phyloP scores from a whole-genome alignment of 2,329 filamentous ascomycete species.

The Endothia cerciana region DNA sequence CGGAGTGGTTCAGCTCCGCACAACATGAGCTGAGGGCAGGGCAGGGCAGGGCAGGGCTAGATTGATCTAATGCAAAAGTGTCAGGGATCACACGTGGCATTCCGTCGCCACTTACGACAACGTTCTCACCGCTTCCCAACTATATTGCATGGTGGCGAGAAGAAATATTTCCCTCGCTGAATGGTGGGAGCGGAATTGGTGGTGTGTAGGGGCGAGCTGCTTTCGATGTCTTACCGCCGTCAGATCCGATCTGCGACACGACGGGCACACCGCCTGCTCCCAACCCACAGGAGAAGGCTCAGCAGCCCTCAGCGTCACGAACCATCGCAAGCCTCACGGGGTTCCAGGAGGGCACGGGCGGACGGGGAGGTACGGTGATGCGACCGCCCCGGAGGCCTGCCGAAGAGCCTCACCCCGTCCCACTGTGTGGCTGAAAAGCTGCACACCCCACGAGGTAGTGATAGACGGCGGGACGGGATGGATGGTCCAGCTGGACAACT shows the following conservation, averaged over 20 bases:
- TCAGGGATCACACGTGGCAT: conserved; percentile 16
- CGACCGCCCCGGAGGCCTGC: conserved; percentile 27
- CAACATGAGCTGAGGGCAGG: conserved; percentile 23
- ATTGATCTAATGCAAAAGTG: conserved; percentile 17
- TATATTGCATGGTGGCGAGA: conserved; percentile 12
- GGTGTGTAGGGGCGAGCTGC: conserved; percentile 5
- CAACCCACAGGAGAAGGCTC: background rate
- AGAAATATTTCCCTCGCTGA: background rate
- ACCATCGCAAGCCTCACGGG: conserved; percentile 10
- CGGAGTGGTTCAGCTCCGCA: conserved; percentile 18
- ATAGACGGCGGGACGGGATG: conserved; percentile 2
- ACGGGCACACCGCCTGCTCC: background rate
- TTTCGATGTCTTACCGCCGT: conserved; percentile 19
- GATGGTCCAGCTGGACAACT: background rate
- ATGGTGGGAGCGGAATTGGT: background rate
- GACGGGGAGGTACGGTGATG: conserved; percentile 20
- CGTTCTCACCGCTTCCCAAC: conserved; percentile 20
- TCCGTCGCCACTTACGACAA: conserved; percentile 2
- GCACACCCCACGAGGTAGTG: conserved; percentile 8
- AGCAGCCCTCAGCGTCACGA: background rate
- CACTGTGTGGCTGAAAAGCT: conserved; percentile 24
- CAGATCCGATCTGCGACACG: conserved; percentile 20
- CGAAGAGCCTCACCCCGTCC: conserved; percentile 28
- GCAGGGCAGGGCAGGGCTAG: conserved; percentile 7
- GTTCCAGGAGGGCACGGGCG: conserved; percentile 6